phyloP scores from a whole-genome alignment of 208 protist genomes.

The Trypanosomatidae sp. region DNA sequence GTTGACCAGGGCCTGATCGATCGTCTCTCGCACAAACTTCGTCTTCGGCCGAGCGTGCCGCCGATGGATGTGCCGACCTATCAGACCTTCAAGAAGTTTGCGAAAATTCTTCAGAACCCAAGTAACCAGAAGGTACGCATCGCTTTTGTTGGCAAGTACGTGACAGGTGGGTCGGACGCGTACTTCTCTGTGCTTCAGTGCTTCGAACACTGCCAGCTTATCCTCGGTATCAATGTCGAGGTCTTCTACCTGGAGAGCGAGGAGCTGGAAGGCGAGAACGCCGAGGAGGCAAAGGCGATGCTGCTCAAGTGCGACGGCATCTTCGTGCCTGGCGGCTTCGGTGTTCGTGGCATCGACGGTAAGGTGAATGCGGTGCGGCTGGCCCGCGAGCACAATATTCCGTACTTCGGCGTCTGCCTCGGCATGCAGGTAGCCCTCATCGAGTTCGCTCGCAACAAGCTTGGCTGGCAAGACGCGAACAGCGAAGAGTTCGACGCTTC shows the following conservation, averaged over 20 bases:
- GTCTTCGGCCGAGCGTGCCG: slow-evolving; percentile 38
- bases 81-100: slow-evolving; percentile 75
- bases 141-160: slow-evolving; percentile 99
- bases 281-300: slow-evolving; percentile 62
- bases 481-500: slow-evolving; percentile 94
- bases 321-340: slow-evolving; percentile 99
- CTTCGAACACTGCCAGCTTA: slow-evolving; percentile 95
- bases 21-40: slow-evolving; percentile 80
- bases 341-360: slow-evolving; percentile 96
- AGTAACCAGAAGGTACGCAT: slow-evolving; percentile 89
- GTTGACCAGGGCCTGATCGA: slow-evolving; percentile 86
- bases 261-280: slow-evolving; percentile 69
- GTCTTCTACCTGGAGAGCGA: slow-evolving; percentile 95
- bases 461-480: slow-evolving; percentile 92
- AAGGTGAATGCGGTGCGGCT: slow-evolving; percentile 95
- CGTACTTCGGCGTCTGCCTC: slow-evolving; percentile 98
- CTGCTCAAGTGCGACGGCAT: slow-evolving; percentile 94
- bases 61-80: slow-evolving; percentile 71
- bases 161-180: slow-evolving; percentile 93
- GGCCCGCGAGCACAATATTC: slow-evolving; percentile 95
- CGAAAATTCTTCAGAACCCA: slow-evolving; percentile 71
- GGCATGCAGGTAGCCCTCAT: slow-evolving; percentile 98
- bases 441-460: slow-evolving; percentile 94
- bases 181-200: slow-evolving; percentile 98
- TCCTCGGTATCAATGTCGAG: slow-evolving; percentile 90